Conservation (phyloP, 352 stramenopile species). For the Globisporangium sylvaticum region DNA sequence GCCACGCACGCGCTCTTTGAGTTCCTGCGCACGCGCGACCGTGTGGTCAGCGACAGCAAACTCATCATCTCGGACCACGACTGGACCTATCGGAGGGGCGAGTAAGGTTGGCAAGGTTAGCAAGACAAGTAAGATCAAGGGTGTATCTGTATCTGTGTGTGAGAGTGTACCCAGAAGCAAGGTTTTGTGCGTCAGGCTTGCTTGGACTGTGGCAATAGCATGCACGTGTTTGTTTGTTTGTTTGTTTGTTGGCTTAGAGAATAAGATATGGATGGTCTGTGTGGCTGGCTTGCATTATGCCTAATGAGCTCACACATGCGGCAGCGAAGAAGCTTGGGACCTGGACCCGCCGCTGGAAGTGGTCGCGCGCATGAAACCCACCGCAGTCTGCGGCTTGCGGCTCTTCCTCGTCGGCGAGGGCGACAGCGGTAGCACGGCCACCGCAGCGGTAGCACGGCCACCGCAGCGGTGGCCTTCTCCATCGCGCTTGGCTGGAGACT, state of each 20-base stretch:
- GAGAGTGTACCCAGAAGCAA: neutral
- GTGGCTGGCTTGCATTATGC: neutral
- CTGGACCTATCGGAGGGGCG: slow-evolving; percentile 21
- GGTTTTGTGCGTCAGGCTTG: neutral
- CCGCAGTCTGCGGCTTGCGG: slow-evolving; percentile 11
- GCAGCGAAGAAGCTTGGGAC: slow-evolving; percentile 8
- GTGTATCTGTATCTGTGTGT: neutral
- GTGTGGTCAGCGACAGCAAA: slow-evolving; percentile 24
- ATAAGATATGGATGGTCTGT: neutral
- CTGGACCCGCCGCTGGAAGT: slow-evolving; percentile 3
- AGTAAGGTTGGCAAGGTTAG: neutral
- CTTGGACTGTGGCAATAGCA: neutral
- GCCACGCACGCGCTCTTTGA: slow-evolving; percentile 35
- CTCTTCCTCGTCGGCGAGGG: slow-evolving; percentile 18
- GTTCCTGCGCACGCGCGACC: slow-evolving; percentile 30
- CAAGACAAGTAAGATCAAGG: neutral
- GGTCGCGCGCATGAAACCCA: slow-evolving; percentile 14
- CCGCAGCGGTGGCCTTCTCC: slow-evolving; percentile 35
- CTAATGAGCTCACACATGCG: slow-evolving; percentile 13
- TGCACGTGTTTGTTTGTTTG: neutral
- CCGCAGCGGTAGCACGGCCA: slow-evolving; percentile 11
- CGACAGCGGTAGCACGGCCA: neutral
- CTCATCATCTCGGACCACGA: slow-evolving; percentile 36
- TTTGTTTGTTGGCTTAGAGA: neutral
- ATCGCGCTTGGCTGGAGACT: slow-evolving; percentile 52